Percentiles rank a stretch among this genome's conserved stretches.
Evolutionary conservation across 306 rosid genomes (phyloP).

Genomic region (Aeschynomene evenia): DNA sequence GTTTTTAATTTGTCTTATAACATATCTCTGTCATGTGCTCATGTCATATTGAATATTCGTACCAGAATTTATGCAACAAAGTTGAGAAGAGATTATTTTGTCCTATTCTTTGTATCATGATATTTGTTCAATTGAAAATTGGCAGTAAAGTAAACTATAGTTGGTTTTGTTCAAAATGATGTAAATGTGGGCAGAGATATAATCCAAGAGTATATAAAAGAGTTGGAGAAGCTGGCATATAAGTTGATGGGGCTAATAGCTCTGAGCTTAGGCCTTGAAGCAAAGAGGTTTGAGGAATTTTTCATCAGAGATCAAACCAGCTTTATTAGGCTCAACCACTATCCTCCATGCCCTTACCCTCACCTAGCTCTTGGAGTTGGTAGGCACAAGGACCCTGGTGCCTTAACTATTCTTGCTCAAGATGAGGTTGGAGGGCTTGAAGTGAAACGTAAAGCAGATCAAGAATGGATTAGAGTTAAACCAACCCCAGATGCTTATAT

Average conservation of each 20-base stretch:
- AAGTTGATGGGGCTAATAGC: conserved; percentile 57
- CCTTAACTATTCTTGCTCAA: conserved; percentile 61
- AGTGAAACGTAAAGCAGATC: conserved; percentile 51
- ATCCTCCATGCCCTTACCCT: conserved; percentile 67
- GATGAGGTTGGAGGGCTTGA: conserved; percentile 65
- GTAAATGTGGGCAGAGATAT: conserved; percentile 39
- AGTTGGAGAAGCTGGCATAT: conserved; percentile 44
- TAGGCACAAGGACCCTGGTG: conserved; percentile 61
- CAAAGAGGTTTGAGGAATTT: conserved; percentile 39
- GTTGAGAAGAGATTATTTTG: not conserved
- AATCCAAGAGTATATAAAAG: conserved; percentile 47
- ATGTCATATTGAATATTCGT: too few species aligned
- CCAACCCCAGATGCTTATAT: conserved; percentile 57
- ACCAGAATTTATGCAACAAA: too few species aligned
- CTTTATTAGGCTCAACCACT: conserved; percentile 44
- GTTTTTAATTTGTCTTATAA: too few species aligned
- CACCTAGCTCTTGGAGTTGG: conserved; percentile 74
- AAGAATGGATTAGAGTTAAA: conserved; percentile 54
- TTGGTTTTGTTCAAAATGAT: not conserved
- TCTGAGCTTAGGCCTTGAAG: conserved; percentile 52
- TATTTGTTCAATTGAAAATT: not conserved
- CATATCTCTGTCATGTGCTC: too few species aligned
- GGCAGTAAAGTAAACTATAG: not conserved
- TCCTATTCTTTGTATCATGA: not conserved
- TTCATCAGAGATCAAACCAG: conserved; percentile 53